phyloP scores from a whole-genome alignment of 1,284 basidiomycete genomes.

The Trichosporon ovoides region DNA sequence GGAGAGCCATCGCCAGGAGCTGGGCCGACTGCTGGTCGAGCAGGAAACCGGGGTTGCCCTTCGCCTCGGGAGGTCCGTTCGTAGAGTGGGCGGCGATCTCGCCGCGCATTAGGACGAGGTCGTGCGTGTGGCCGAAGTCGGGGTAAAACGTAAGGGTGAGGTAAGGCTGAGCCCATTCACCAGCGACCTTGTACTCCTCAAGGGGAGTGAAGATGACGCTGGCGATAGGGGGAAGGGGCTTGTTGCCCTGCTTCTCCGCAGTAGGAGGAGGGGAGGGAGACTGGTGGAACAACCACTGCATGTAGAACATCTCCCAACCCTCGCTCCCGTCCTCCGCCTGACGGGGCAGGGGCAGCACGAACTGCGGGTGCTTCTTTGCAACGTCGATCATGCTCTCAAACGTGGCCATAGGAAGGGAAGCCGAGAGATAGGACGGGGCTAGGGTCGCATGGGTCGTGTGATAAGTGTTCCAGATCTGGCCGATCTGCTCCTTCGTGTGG shows the following conservation, averaged over 20 bases:
- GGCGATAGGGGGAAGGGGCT: conserved; percentile 46
- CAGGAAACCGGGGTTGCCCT: conserved; percentile 53
- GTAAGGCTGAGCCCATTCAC: conserved; percentile 83
- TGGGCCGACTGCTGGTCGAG: conserved; percentile 76
- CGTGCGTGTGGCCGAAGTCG: conserved; percentile 75
- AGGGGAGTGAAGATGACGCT: conserved; percentile 86
- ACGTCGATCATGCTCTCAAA: conserved; percentile 65
- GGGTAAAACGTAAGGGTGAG: conserved; percentile 89
- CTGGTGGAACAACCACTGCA: conserved; percentile 78
- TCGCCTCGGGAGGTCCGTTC: conserved; percentile 25
- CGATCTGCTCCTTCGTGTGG: conserved; percentile 67
- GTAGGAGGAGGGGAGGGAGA: conserved; percentile 52
- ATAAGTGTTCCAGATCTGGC: conserved; percentile 80
- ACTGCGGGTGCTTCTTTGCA: conserved; percentile 64
- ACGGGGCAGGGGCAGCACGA: conserved; percentile 70
- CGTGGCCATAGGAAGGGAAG: conserved; percentile 64
- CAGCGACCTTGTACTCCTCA: conserved; percentile 85
- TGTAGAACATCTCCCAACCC: conserved; percentile 77
- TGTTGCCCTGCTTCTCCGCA: conserved; percentile 13
- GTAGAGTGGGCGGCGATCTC: conserved; percentile 67
- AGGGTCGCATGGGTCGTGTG: conserved; percentile 72
- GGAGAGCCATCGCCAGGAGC: conserved; percentile 66
- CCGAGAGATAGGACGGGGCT: conserved; percentile 74
- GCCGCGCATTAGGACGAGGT: conserved; percentile 79
- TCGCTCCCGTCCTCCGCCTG: conserved; percentile 39